phyloP scores from a whole-genome alignment of 2,329 filamentous ascomycete species.

The Diplodia intermedia region DNA sequence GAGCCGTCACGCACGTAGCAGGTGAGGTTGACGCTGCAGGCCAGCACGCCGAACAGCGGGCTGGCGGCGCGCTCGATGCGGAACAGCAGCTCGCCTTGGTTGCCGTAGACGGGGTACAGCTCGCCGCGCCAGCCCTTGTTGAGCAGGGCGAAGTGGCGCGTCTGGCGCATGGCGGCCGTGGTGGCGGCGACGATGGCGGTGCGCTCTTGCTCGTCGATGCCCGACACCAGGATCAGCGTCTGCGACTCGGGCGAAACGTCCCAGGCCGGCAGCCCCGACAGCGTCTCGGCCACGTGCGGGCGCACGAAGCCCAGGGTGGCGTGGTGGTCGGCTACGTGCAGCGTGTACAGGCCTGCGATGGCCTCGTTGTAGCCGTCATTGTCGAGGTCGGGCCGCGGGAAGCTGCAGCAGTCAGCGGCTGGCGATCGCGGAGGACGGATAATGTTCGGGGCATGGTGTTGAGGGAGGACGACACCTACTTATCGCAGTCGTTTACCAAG shows the following conservation, averaged over 20 bases:
- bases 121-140: constrained; percentile 51
- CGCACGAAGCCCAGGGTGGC: constrained; percentile 66
- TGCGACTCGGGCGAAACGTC: constrained; percentile 64
- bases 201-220: constrained; percentile 67
- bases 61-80: constrained; percentile 52
- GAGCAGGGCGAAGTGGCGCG: constrained; percentile 75
- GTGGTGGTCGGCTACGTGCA: constrained; percentile 71
- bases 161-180: constrained; percentile 70
- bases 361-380: constrained; percentile 55
- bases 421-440: background rate
- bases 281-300: constrained; percentile 65
- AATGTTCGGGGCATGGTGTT: background rate
- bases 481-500: constrained; percentile 64
- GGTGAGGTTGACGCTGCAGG: constrained; percentile 52
- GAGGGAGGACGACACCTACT: constrained; percentile 41
- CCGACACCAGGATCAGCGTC: constrained; percentile 67
- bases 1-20: constrained; percentile 43
- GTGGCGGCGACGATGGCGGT: constrained; percentile 65
- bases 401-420: constrained; percentile 59
- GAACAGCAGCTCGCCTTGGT: constrained; percentile 49
- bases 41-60: constrained; percentile 54
- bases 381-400: constrained; percentile 74
- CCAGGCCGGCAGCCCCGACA: constrained; percentile 66
- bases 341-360: constrained; percentile 59
- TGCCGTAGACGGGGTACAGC: constrained; percentile 51